These are phyloP conservation scores for Epithemia pelagica DNA, from an alignment of 108 stramenopile species.

Conservation along the genomic window DNA sequence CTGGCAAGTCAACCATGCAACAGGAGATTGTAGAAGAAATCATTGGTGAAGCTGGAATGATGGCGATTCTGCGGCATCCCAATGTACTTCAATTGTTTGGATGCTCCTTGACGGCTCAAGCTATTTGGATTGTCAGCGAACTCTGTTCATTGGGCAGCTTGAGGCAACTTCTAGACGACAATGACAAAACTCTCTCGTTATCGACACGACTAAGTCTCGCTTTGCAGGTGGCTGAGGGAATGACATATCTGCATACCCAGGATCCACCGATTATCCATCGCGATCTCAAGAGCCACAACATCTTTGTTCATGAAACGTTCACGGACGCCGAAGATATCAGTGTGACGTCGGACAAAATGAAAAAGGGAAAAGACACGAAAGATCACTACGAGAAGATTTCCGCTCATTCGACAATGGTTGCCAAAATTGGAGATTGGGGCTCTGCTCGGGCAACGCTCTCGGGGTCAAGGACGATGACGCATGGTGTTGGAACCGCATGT, in stretches of 20 bases:
- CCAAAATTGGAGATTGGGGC: conserved; percentile 96
- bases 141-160: conserved; percentile 89
- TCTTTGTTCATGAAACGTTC: conserved; percentile 92
- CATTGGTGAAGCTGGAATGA: conserved; percentile 97
- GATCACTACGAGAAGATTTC: conserved; percentile 39
- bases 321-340: conserved; percentile 38
- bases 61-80: conserved; percentile 94
- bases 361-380: conserved; percentile 13
- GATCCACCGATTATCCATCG: conserved; percentile 96
- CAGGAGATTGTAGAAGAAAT: conserved; percentile 97
- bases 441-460: conserved; percentile 85
- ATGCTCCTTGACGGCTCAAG: conserved; percentile 91
- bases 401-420: conserved; percentile 61
- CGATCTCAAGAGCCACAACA: conserved; percentile 97
- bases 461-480: conserved; percentile 89
- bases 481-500: conserved; percentile 96
- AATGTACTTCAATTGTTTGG: conserved; percentile 95
- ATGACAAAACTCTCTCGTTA: conserved; percentile 45
- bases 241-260: conserved; percentile 91
- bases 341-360: conserved; percentile 21
- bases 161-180: conserved; percentile 88
- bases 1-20: conserved; percentile 90
- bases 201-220: conserved; percentile 59
- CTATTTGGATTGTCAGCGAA: conserved; percentile 97
- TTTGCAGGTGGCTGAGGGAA: conserved; percentile 93